Percentiles rank a stretch among this genome's conserved stretches.
Conservation (phyloP, 495 filamentous ascomycete genomes). For the Penicillium atrosanguineum region DNA sequence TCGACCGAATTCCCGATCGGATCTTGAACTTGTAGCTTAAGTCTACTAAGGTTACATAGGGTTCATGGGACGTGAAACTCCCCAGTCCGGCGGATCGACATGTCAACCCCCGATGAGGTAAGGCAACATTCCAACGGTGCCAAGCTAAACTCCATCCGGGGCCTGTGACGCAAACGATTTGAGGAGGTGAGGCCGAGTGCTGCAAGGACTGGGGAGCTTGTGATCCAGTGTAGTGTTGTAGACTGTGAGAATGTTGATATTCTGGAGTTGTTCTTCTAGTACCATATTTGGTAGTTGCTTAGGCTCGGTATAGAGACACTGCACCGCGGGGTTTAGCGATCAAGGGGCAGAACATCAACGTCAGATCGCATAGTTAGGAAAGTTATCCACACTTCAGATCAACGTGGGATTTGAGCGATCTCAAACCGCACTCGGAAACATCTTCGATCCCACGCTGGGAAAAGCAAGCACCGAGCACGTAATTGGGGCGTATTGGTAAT, state of each 20-base stretch:
- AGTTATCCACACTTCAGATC: not conserved
- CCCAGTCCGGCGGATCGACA: slow-evolving; percentile 17
- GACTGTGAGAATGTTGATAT: not conserved
- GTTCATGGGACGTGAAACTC: slow-evolving; percentile 1
- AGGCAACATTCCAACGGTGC: slow-evolving; percentile 28
- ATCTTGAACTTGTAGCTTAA: not conserved
- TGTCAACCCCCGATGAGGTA: slow-evolving; percentile 25
- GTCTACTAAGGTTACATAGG: slow-evolving; percentile 18
- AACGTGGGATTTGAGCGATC: slow-evolving; percentile 12
- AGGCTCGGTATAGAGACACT: not conserved
- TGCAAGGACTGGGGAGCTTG: not conserved
- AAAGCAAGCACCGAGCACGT: slow-evolving; percentile 1
- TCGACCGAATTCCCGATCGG: not conserved
- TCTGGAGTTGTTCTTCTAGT: not conserved
- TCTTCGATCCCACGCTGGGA: slow-evolving; percentile 25
- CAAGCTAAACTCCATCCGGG: slow-evolving; percentile 33
- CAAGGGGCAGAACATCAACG: not conserved
- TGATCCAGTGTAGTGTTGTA: not conserved
- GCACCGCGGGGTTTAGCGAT: too few species aligned
- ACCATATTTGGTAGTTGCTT: not conserved
- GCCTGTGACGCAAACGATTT: slow-evolving; percentile 35
- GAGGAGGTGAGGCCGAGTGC: not conserved
- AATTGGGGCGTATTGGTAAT: slow-evolving; percentile 22
- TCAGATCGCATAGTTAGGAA: not conserved
- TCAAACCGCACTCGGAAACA: slow-evolving; percentile 27